phyloP scores from a whole-genome alignment of 2,329 filamentous ascomycete species.

The Xylariales sp. region DNA sequence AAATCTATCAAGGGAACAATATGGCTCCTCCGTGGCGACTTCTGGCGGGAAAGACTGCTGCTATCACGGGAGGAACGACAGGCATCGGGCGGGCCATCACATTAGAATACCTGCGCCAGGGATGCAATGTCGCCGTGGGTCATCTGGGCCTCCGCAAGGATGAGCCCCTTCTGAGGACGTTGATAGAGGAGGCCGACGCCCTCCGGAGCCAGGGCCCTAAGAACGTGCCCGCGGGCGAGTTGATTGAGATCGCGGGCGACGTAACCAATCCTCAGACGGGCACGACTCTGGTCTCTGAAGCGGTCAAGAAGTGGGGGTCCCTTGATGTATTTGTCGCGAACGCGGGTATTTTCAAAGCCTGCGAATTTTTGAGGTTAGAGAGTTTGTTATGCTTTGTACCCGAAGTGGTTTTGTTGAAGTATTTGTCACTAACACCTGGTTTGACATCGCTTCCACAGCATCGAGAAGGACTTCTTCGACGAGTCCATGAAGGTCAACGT shows the following conservation, averaged over 20 bases:
- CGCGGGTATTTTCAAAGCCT: slow-evolving; percentile 83
- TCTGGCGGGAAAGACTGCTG: slow-evolving; percentile 71
- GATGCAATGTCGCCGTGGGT: slow-evolving; percentile 75
- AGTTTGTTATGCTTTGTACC: too few species aligned
- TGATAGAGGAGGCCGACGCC: slow-evolving; percentile 45
- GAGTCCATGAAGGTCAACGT: slow-evolving; percentile 77
- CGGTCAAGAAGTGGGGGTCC: slow-evolving; percentile 58
- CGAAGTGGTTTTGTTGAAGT: too few species aligned
- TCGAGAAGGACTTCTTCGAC: slow-evolving; percentile 64
- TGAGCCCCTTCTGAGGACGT: slow-evolving; percentile 44
- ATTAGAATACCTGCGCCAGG: slow-evolving; percentile 72
- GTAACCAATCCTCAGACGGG: slow-evolving; percentile 72
- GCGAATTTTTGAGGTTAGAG: slow-evolving; percentile 76
- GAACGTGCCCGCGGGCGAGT: slow-evolving; percentile 43
- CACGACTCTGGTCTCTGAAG: slow-evolving; percentile 58
- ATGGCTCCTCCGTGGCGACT: too few species aligned
- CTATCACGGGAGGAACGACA: slow-evolving; percentile 82
- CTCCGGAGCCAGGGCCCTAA: slow-evolving; percentile 40
- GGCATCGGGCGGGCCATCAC: slow-evolving; percentile 84
- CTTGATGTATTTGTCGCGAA: slow-evolving; percentile 83
- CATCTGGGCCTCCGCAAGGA: slow-evolving; percentile 61
- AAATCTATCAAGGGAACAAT: too few species aligned
- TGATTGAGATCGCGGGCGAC: slow-evolving; percentile 72
- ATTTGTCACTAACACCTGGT: too few species aligned
- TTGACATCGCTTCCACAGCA: too few species aligned